Evolutionary conservation across 202 grass and related monocot species (phyloP).

Genomic region (Digitaria exilis): DNA sequence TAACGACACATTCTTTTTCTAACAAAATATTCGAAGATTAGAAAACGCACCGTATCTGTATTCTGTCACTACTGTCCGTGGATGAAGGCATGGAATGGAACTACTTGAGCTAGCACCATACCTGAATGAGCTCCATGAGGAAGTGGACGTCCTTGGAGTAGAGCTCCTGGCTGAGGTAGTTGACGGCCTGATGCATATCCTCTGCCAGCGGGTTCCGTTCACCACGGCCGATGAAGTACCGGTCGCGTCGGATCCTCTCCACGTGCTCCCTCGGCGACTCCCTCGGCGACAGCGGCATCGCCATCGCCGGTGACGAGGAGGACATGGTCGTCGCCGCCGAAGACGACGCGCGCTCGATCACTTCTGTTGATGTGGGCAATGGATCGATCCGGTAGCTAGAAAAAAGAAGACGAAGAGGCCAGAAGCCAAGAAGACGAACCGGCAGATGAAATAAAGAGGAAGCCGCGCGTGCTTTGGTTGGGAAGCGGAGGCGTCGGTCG

Average conservation of each 20-base stretch:
- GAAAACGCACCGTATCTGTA: too few relatives aligned
- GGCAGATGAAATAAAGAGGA: too few relatives aligned
- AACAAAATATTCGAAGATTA: too few relatives aligned
- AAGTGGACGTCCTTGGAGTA: constrained; percentile 82
- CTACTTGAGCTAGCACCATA: neutral
- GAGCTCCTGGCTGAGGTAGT: constrained; percentile 52
- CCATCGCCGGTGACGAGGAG: neutral
- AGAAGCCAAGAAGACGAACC: too few relatives aligned
- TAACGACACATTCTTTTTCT: too few relatives aligned
- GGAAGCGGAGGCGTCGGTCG: neutral
- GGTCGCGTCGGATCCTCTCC: constrained; percentile 46
- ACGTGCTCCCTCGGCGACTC: constrained; percentile 55
- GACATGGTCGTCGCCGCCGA: neutral
- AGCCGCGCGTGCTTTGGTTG: neutral
- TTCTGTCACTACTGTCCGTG: neutral
- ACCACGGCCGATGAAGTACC: constrained; percentile 55
- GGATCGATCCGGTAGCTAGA: neutral
- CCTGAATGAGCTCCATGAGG: constrained; percentile 73
- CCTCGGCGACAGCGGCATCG: neutral
- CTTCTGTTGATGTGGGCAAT: neutral
- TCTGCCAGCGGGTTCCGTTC: constrained; percentile 64
- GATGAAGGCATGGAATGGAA: neutral
- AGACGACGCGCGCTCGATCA: neutral
- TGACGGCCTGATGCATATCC: constrained; percentile 65
- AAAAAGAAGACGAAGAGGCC: neutral